Evolutionary conservation across 2,329 filamentous ascomycete genomes (phyloP).

Genomic region (Colletotrichum cereale): DNA sequence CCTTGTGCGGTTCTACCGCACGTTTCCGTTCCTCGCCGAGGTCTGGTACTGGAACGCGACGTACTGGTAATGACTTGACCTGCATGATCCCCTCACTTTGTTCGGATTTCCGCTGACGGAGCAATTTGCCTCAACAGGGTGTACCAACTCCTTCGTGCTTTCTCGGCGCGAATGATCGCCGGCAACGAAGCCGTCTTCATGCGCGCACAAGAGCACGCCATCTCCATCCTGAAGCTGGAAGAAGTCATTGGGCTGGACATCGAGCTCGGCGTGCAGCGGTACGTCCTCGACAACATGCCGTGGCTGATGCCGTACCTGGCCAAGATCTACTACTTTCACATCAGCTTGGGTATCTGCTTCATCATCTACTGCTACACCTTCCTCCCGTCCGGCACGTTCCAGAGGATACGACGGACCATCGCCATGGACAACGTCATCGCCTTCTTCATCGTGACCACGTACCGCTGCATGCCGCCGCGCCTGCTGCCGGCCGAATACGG

Average conservation of each 20-base stretch:
- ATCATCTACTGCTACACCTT: conserved; percentile 62
- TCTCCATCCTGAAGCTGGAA: conserved; percentile 56
- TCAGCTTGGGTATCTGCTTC: conserved; percentile 59
- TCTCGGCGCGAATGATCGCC: conserved; percentile 56
- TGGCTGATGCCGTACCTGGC: conserved; percentile 56
- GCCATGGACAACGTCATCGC: conserved; percentile 62
- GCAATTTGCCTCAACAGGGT: conserved; percentile 44
- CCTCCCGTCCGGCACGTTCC: conserved; percentile 54
- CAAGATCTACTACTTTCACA: conserved; percentile 60
- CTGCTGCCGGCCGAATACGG: conserved; percentile 60
- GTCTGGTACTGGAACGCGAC: conserved; percentile 54
- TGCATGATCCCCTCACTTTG: not conserved
- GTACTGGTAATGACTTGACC: conserved; percentile 45
- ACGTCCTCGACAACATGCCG: conserved; percentile 51
- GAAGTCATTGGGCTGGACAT: conserved; percentile 52
- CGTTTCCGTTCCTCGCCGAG: conserved; percentile 51
- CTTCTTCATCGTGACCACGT: conserved; percentile 60
- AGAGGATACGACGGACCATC: conserved; percentile 59
- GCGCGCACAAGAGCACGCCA: conserved; percentile 54
- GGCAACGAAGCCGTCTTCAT: conserved; percentile 53
- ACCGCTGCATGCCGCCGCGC: conserved; percentile 62
- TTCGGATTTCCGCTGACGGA: not conserved
- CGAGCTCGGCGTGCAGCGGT: conserved; percentile 55
- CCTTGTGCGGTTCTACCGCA: conserved; percentile 46
- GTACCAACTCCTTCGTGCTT: conserved; percentile 59